A percentile compares a stretch with the other conserved stretches of the same genome.
phyloP scores from a whole-genome alignment of 2,329 filamentous ascomycete genomes.

The Endothia cerciana region DNA sequence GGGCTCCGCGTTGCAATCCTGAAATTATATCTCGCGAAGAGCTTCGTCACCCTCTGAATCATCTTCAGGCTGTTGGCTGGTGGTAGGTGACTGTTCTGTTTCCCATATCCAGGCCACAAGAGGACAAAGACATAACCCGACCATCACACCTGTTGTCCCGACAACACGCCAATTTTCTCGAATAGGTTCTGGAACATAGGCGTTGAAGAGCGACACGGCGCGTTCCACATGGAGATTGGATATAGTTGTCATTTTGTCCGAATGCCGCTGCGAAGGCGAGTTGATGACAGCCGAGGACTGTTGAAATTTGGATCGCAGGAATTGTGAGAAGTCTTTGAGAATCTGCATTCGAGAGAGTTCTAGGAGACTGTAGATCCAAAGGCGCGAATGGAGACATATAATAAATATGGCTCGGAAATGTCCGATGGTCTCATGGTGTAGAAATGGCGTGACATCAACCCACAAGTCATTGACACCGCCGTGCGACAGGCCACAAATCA shows the following conservation, averaged over 20 bases:
- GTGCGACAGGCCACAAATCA: conserved; percentile 3
- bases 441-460: conserved; percentile 11
- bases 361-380: not conserved
- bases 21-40: not conserved
- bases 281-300: not conserved
- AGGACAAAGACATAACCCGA: conserved; percentile 19
- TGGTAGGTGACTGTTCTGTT: conserved; percentile 38
- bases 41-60: not conserved
- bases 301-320: not conserved
- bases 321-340: not conserved
- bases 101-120: conserved; percentile 33
- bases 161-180: conserved; percentile 24
- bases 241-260: not conserved
- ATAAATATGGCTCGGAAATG: not conserved
- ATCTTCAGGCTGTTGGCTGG: not conserved
- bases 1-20: not conserved
- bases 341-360: not conserved
- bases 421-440: not conserved
- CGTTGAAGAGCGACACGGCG: conserved; percentile 14
- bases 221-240: conserved; percentile 20
- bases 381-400: not conserved
- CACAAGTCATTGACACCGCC: conserved; percentile 4
- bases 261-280: not conserved
- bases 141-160: conserved; percentile 23
- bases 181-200: conserved; percentile 20